Evolutionary conservation across 176 grass and related monocot genomes (phyloP).

Genomic region (Triticum turgidum): DNA sequence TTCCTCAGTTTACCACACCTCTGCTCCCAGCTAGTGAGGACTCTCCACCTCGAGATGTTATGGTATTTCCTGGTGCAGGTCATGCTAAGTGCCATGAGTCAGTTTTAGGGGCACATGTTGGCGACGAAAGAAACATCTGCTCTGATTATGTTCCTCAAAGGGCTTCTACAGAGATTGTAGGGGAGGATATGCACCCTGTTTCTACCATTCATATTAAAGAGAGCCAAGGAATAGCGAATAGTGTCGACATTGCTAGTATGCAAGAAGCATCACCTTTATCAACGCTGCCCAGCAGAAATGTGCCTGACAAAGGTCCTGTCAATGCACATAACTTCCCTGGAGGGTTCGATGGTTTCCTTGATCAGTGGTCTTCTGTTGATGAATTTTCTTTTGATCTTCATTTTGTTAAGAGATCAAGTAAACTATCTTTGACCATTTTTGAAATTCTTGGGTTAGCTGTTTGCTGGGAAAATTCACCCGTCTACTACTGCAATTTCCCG

Average conservation of each 20-base stretch:
- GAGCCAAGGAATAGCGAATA: constrained; percentile 3
- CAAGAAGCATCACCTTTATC: constrained; percentile 40
- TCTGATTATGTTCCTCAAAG: constrained; percentile 35
- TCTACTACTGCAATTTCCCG: constrained; percentile 86
- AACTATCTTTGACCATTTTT: constrained; percentile 41
- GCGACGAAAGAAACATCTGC: constrained; percentile 32
- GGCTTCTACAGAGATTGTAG: constrained; percentile 27
- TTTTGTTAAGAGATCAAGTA: constrained; percentile 59
- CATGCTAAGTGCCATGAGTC: constrained; percentile 36
- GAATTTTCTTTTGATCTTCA: constrained; percentile 93
- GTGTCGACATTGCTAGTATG: not conserved
- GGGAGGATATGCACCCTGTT: constrained; percentile 20
- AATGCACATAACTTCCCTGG: constrained; percentile 69
- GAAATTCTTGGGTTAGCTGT: constrained; percentile 87
- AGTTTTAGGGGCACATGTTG: constrained; percentile 21
- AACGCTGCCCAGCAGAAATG: constrained; percentile 25
- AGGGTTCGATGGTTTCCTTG: constrained; percentile 79
- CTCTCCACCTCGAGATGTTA: constrained; percentile 29
- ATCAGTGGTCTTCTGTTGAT: constrained; percentile 60
- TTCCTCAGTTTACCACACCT: constrained; percentile 77
- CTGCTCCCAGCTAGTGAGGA: constrained; percentile 44
- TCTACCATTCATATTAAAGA: constrained; percentile 30
- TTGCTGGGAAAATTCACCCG: constrained; percentile 84
- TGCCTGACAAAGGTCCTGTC: constrained; percentile 62
- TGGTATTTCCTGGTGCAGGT: constrained; percentile 34